phyloP scores from a whole-genome alignment of 176 grass and related monocot species.

The Typha latifolia region DNA sequence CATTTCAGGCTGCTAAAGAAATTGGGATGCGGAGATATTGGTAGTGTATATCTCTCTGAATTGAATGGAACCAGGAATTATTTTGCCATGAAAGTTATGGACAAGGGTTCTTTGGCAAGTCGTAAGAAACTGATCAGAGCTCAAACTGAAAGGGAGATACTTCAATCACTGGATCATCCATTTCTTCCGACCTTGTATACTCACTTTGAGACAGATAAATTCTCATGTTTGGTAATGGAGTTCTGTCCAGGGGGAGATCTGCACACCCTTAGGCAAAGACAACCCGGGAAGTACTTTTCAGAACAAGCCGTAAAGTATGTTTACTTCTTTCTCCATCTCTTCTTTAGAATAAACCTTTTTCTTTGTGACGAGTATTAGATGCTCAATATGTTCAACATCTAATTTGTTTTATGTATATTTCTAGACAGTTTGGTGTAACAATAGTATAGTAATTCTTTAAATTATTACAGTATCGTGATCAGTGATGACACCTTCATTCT shows the following conservation, averaged over 20 bases:
- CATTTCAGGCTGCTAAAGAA: constrained; percentile 68
- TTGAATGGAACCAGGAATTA: constrained; percentile 61
- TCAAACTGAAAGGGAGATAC: constrained; percentile 59
- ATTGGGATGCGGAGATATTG: constrained; percentile 71
- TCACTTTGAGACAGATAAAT: constrained; percentile 57
- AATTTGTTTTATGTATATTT: too few relatives aligned
- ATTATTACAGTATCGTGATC: too few relatives aligned
- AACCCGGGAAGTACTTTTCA: constrained; percentile 46
- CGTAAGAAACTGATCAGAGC: constrained; percentile 50
- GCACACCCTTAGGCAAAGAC: constrained; percentile 51
- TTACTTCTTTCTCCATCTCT: neutral
- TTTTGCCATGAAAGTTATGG: constrained; percentile 75
- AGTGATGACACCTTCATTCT: too few relatives aligned
- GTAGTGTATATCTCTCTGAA: constrained; percentile 78
- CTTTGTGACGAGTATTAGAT: neutral
- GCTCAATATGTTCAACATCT: neutral
- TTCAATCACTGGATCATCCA: constrained; percentile 54
- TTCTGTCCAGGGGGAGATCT: constrained; percentile 57
- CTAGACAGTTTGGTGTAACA: too few relatives aligned
- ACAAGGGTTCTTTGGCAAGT: constrained; percentile 47
- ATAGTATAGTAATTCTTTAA: too few relatives aligned
- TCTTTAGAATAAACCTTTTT: neutral
- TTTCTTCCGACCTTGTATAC: constrained; percentile 56
- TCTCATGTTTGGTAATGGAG: constrained; percentile 62
- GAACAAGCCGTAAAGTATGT: constrained; percentile 65